A percentile compares a stretch with the other conserved stretches of the same genome.
Evolutionary conservation across 208 protist genomes (phyloP).

Genomic region (Trypanosoma lewisi): DNA sequence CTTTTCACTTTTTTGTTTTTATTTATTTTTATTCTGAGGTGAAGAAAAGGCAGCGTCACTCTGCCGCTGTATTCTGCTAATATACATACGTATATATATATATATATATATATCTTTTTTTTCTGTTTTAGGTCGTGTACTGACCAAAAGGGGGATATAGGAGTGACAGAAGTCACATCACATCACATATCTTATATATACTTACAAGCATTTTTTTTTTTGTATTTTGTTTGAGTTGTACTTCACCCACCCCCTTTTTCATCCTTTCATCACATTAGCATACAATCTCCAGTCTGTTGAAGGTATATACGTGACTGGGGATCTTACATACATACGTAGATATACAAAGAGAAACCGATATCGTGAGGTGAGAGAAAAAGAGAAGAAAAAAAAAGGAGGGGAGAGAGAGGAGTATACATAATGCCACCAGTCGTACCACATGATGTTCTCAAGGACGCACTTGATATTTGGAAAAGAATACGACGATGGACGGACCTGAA

Average conservation of each 20-base stretch:
- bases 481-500: slow-evolving; percentile 13
- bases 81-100: background rate
- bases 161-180: background rate
- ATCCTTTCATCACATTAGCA: background rate
- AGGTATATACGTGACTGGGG: too few relatives aligned
- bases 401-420: background rate
- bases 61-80: background rate
- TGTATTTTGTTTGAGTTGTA: background rate
- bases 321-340: slow-evolving; percentile 2
- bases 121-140: background rate
- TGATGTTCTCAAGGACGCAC: slow-evolving; percentile 21
- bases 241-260: background rate
- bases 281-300: too few relatives aligned
- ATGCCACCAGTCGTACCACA: slow-evolving; percentile 9
- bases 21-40: background rate
- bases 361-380: background rate
- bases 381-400: background rate
- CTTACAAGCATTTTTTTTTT: background rate
- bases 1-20: background rate
- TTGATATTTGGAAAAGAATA: slow-evolving; percentile 13
- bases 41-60: background rate
- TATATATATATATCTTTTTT: background rate
- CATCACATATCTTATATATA: background rate
- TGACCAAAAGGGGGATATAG: background rate
- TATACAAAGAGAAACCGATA: background rate